Conservation (phyloP, 1,139 yeast genomes). For the Blastobotrys petasosporus region DNA sequence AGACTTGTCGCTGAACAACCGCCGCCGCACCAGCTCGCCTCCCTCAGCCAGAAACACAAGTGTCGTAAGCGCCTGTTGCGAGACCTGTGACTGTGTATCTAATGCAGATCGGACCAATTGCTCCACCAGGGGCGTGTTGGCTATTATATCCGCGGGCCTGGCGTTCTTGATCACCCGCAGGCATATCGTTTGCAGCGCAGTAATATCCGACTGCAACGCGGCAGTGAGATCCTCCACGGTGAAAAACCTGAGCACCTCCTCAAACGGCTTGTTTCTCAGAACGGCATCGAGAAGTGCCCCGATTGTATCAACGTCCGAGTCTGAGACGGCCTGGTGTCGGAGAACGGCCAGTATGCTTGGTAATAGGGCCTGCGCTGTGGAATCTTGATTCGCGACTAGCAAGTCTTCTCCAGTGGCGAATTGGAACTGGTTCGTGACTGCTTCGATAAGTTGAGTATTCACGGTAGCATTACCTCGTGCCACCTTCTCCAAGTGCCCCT, state of each 20-base stretch:
- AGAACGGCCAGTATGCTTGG: no score
- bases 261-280: constrained; percentile 19
- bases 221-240: constrained; percentile 19
- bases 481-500: no score
- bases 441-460: no score
- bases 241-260: constrained; percentile 19
- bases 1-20: constrained; percentile 21
- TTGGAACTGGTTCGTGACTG: no score
- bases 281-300: constrained; percentile 11
- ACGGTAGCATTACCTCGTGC: no score
- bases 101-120: constrained; percentile 16
- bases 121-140: constrained; percentile 20
- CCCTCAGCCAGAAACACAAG: constrained; percentile 15
- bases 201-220: constrained; percentile 20
- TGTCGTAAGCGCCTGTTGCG: constrained; percentile 14
- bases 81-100: background rate
- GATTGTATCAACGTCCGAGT: no score
- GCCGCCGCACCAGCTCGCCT: constrained; percentile 24
- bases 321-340: no score
- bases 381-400: no score
- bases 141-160: constrained; percentile 21
- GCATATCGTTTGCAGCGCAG: constrained; percentile 21
- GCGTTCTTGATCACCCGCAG: constrained; percentile 20
- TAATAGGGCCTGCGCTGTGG: no score
- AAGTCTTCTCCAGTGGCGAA: no score